These are phyloP conservation scores for Pythium chondricola DNA, from an alignment of 352 stramenopile genomes.

Conservation along the genomic window DNA sequence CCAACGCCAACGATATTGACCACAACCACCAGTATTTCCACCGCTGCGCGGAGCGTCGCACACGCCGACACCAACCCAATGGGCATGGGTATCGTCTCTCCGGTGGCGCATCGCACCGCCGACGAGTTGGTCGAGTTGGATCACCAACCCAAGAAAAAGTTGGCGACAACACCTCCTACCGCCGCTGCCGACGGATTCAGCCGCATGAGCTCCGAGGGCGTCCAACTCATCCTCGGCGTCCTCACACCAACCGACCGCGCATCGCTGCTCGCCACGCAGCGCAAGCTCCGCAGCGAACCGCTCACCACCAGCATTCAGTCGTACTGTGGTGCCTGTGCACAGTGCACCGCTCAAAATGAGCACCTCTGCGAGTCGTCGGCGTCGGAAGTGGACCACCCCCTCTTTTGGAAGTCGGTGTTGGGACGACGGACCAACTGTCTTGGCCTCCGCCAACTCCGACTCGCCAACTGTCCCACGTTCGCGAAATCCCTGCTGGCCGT, in stretches of 20 bases:
- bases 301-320: constrained; percentile 36
- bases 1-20: not conserved
- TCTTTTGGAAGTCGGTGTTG: constrained; percentile 61
- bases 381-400: constrained; percentile 23
- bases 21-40: too few species aligned
- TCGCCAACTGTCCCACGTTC: constrained; percentile 50
- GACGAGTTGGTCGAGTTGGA: not conserved
- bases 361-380: constrained; percentile 42
- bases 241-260: constrained; percentile 51
- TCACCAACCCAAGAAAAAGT: constrained; percentile 7
- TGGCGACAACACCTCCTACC: not conserved
- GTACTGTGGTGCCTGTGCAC: constrained; percentile 50
- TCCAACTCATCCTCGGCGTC: constrained; percentile 56
- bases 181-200: constrained; percentile 2
- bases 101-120: not conserved
- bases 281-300: constrained; percentile 31
- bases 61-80: too few species aligned
- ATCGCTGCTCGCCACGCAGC: constrained; percentile 40
- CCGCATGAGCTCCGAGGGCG: constrained; percentile 28
- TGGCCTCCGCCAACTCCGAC: constrained; percentile 37
- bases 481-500: constrained; percentile 23
- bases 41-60: too few species aligned
- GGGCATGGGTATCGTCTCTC: constrained; percentile 9
- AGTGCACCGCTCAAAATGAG: constrained; percentile 36
- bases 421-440: constrained; percentile 15